A percentile compares a stretch with the other conserved stretches of the same genome.
Conservation (phyloP, 225 moss, liverwort and hornwort genomes). For the Thuidium tamariscinum region DNA sequence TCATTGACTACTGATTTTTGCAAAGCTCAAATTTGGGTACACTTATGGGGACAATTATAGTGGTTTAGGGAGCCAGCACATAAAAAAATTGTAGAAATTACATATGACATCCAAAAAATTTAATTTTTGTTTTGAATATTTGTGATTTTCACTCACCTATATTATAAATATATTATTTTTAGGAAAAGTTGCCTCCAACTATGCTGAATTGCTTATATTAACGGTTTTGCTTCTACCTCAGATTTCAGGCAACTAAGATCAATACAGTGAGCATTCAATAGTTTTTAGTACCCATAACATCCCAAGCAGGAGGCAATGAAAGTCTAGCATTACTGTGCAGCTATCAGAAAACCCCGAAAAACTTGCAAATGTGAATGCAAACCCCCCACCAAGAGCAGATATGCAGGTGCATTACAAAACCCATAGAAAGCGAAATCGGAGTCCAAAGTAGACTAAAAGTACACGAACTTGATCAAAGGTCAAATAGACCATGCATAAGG, state of each 20-base stretch:
- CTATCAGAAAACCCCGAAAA: neutral
- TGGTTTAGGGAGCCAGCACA: too few species aligned
- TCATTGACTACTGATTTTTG: too few species aligned
- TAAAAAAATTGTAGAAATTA: too few species aligned
- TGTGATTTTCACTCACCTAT: too few species aligned
- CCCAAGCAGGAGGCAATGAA: neutral
- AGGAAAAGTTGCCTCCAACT: too few species aligned
- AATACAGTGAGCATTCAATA: neutral
- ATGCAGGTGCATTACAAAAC: neutral
- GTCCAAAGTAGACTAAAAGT: neutral
- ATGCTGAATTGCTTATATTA: too few species aligned
- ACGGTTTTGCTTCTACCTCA: too few species aligned
- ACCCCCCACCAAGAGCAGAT: neutral
- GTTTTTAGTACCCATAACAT: neutral
- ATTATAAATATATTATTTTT: too few species aligned
- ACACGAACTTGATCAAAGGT: slow-evolving; percentile 9
- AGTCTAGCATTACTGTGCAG: neutral
- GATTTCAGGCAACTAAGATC: neutral
- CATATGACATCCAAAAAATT: too few species aligned
- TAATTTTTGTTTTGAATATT: too few species aligned
- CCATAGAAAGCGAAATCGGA: neutral
- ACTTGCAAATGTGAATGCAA: neutral
- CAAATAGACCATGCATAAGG: neutral
- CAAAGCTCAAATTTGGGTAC: too few species aligned
- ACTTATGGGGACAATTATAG: too few species aligned